A percentile compares a stretch with the other conserved stretches of the same genome.
Evolutionary conservation across 1,284 basidiomycete species (phyloP).

Genomic region (Marasmius oreades): DNA sequence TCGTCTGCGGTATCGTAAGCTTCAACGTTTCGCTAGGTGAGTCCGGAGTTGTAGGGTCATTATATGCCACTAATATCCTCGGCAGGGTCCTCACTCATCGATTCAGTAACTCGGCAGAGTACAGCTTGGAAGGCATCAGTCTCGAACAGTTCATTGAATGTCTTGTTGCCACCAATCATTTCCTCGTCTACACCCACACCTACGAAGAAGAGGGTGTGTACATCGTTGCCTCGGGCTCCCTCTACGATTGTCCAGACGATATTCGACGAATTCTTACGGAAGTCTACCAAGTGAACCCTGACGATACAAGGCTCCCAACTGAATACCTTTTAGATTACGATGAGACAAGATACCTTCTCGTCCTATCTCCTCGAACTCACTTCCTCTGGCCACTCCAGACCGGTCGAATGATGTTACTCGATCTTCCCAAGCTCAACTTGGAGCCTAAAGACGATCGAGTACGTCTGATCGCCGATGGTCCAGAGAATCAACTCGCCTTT

Average conservation of each 20-base stretch:
- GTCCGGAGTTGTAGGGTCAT: constrained; percentile 14
- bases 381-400: constrained; percentile 81
- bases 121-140: constrained; percentile 78
- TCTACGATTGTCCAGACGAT: constrained; percentile 77
- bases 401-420: constrained; percentile 78
- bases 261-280: constrained; percentile 83
- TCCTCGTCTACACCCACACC: constrained; percentile 89
- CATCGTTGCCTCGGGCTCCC: constrained; percentile 81
- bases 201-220: constrained; percentile 95
- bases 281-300: constrained; percentile 72
- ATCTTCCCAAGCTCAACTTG: constrained; percentile 70
- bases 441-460: constrained; percentile 82
- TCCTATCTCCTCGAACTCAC: constrained; percentile 82
- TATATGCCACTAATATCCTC: not conserved
- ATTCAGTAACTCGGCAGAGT: constrained; percentile 96
- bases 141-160: constrained; percentile 80
- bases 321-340: constrained; percentile 50
- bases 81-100: constrained; percentile 74
- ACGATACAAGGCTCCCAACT: constrained; percentile 45
- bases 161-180: constrained; percentile 86
- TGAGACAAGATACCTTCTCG: constrained; percentile 71
- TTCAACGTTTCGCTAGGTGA: constrained; percentile 90
- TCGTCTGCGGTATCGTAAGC: constrained; percentile 87
- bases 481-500: constrained; percentile 68
- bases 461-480: constrained; percentile 85